Base-by-base conservation (phyloP, 176 grass and related monocot genomes). In the Bromus sterilis region DNA sequence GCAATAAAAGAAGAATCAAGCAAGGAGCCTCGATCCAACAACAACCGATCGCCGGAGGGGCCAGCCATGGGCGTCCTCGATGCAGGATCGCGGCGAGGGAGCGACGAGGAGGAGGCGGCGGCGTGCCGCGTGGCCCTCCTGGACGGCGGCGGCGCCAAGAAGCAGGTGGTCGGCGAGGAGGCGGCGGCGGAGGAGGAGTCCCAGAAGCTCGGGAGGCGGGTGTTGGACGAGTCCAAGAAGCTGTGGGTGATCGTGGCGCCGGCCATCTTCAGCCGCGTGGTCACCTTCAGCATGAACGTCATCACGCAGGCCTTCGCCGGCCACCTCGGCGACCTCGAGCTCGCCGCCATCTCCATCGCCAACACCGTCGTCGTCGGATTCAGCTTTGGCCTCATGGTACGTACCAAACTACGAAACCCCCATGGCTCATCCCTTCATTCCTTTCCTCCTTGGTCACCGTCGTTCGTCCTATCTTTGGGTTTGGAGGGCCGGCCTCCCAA, bases 291-390 rank as follows among this genome's bases (percentile, higher is more conserved):
- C 90, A 93, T 95, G 90, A 98, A 98, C 84, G 81, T 98, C 60
- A 95, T 98, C 87, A 95, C 93, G 6, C 96, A 98, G 80, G 96
- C 96, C 74, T 98, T 98, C 79, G 96, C 96, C 2, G 96, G 96
- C 2, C 96, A 98, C 78, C 81, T 98, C 84, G 96, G 96, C 51
- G 93, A 98, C 75, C 92, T 95, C 72, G 96, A 95, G 86, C 96
- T 98, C 70, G 95, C 92, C 42, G 61, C 95, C 78, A 93, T 98
- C 62, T 95, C 95, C 82, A 95, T 98, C 67, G 95, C 95, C 21
- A 98, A 89, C 80, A 91, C 95, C 56, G 92, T 98, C 75, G 79
- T 98, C 64, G 90, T 95, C 42, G 95, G 95, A 7, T 98, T 98
- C 90, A 98, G 32, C 90, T 95, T 98, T 75, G 92, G 95, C 21